These are phyloP conservation scores for Gossypium trilobum DNA, from an alignment of 441 rosid genomes.

Conservation along the genomic window DNA sequence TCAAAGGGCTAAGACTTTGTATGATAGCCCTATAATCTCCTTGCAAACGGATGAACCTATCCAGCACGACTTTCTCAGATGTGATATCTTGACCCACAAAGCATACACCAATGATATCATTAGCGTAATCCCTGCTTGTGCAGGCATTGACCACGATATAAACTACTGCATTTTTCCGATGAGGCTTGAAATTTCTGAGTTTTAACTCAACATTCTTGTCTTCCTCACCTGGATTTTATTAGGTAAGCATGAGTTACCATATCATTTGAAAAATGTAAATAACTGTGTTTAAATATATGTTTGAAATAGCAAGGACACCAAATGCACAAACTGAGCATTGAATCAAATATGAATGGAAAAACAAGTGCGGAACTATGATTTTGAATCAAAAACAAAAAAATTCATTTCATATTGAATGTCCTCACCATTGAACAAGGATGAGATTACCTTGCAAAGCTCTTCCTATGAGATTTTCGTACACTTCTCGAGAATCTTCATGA, in stretches of 20 bases:
- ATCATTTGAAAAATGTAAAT: neutral
- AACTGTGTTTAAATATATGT: neutral
- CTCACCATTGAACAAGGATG: neutral
- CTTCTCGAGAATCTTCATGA: conserved; percentile 41
- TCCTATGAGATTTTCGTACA: conserved; percentile 36
- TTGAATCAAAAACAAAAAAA: neutral
- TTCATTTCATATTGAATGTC: neutral
- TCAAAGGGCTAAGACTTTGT: conserved; percentile 61
- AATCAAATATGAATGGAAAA: neutral
- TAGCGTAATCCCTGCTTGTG: conserved; percentile 57
- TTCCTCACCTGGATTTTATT: conserved; percentile 48
- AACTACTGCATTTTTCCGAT: conserved; percentile 30
- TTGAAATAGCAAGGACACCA: conserved; percentile 6
- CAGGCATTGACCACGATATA: conserved; percentile 58
- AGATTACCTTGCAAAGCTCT: conserved; percentile 59
- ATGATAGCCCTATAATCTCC: conserved; percentile 65
- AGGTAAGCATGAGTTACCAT: neutral
- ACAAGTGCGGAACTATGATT: neutral
- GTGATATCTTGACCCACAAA: conserved; percentile 82
- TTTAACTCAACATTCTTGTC: conserved; percentile 59
- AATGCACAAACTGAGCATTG: neutral
- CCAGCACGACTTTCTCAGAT: conserved; percentile 45
- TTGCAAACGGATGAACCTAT: conserved; percentile 65
- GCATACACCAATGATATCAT: conserved; percentile 52
- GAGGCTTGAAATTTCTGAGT: conserved; percentile 41